These are phyloP conservation scores for Aureobasidium pullulans DNA, from an alignment of 2,329 filamentous ascomycete genomes.

Conservation along the genomic window DNA sequence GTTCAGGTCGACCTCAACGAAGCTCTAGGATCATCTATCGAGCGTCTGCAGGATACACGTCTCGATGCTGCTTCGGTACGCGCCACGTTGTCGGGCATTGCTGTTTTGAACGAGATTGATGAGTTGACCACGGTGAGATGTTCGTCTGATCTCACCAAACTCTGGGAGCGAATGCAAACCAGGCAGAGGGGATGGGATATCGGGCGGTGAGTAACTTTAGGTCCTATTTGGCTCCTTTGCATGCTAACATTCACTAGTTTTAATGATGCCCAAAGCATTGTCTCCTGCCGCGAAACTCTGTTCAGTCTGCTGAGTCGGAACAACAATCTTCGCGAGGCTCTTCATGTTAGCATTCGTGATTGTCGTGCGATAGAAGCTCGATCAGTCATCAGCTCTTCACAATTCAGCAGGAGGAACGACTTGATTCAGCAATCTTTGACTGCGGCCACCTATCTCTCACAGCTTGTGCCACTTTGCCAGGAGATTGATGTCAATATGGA, in stretches of 20 bases:
- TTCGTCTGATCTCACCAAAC: constrained; percentile 50
- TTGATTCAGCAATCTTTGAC: constrained; percentile 82
- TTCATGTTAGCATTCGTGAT: constrained; percentile 55
- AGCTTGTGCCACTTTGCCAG: constrained; percentile 63
- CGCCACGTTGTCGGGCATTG: constrained; percentile 54
- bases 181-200: constrained; percentile 72
- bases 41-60: constrained; percentile 5
- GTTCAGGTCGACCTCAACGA: constrained; percentile 33
- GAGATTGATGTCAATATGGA: constrained; percentile 68
- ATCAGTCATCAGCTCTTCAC: constrained; percentile 67
- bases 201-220: constrained; percentile 55
- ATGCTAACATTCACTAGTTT: constrained; percentile 42
- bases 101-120: constrained; percentile 72
- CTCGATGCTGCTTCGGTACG: constrained; percentile 46
- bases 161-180: constrained; percentile 55
- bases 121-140: constrained; percentile 55
- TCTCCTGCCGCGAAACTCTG: constrained; percentile 76
- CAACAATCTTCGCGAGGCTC: constrained; percentile 51
- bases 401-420: constrained; percentile 70
- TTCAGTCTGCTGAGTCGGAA: constrained; percentile 73
- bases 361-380: constrained; percentile 67
- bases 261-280: constrained; percentile 68
- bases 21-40: neutral
- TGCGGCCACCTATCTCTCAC: constrained; percentile 73
- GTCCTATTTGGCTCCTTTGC: neutral